phyloP scores from a whole-genome alignment of 306 rosid species.

The Acacia confusa region DNA sequence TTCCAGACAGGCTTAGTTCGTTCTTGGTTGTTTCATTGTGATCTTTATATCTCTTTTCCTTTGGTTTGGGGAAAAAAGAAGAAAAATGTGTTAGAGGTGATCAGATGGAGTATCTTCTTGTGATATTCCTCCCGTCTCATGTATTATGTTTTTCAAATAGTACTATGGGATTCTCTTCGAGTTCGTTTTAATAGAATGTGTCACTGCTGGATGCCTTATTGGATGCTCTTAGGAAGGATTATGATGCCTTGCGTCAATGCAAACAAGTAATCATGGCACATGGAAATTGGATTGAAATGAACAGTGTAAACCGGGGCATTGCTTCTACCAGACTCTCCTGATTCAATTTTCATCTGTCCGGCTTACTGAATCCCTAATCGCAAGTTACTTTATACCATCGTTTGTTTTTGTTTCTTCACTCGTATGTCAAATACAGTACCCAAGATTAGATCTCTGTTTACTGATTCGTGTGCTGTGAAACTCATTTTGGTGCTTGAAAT shows the following conservation, averaged over 20 bases:
- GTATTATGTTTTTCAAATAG: not conserved
- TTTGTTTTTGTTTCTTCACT: not conserved
- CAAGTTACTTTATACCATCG: not conserved
- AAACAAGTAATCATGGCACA: slow-evolving; percentile 17
- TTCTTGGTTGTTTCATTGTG: slow-evolving; percentile 13
- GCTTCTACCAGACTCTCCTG: slow-evolving; percentile 6
- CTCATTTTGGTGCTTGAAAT: slow-evolving; percentile 5
- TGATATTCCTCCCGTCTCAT: slow-evolving; percentile 9
- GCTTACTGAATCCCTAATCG: not conserved
- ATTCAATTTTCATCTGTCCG: not conserved
- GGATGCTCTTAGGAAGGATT: slow-evolving; percentile 21
- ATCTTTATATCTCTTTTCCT: not conserved
- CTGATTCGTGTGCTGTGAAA: not conserved
- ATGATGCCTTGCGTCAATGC: slow-evolving; percentile 15
- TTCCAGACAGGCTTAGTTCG: not conserved
- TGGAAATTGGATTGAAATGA: not conserved
- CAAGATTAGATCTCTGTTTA: not conserved
- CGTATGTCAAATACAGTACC: not conserved
- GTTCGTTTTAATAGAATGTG: slow-evolving; percentile 28
- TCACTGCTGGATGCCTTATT: slow-evolving; percentile 8
- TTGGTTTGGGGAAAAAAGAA: slow-evolving; percentile 8
- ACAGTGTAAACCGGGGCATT: slow-evolving; percentile 23
- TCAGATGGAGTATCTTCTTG: slow-evolving; percentile 4
- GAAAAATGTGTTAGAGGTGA: slow-evolving; percentile 16
- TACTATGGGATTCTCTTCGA: not conserved